Percentiles rank a stretch among this genome's conserved stretches.
These are phyloP conservation scores for Mortierella alpina DNA, from an alignment of 192 early-diverging fungal genomes.

Conservation along the genomic window DNA sequence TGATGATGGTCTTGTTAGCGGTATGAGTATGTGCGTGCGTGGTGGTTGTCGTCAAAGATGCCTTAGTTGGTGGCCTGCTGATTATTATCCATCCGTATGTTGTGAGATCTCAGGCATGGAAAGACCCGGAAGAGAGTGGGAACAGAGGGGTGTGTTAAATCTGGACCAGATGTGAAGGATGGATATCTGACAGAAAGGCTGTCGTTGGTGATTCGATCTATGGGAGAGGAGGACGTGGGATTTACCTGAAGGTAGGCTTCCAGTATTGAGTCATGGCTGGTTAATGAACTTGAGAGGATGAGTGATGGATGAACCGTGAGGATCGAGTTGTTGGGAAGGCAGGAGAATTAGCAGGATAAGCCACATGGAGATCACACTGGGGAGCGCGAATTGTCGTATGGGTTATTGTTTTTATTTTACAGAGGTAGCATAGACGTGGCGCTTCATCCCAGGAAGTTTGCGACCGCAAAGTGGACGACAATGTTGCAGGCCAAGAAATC, in stretches of 20 bases:
- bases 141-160: background rate
- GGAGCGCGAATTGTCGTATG: background rate
- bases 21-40: no score
- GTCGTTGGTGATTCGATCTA: background rate
- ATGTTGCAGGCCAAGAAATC: conserved; percentile 91
- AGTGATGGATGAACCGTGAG: conserved; percentile 4
- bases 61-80: no score
- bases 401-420: conserved; percentile 12
- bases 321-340: conserved; percentile 17
- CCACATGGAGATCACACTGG: background rate
- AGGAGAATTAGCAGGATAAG: background rate
- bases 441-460: conserved; percentile 91
- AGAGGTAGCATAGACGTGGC: background rate
- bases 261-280: conserved; percentile 49
- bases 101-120: no score
- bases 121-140: no score
- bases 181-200: background rate
- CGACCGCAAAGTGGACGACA: conserved; percentile 88
- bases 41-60: no score
- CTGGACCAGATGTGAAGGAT: background rate
- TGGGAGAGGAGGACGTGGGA: background rate
- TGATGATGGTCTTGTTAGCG: no score
- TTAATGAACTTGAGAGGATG: conserved; percentile 10
- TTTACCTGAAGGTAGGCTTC: conserved; percentile 56
- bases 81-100: no score